Conservation (phyloP, 1,139 yeast species). For the Nakaseomyces glabratus region DNA sequence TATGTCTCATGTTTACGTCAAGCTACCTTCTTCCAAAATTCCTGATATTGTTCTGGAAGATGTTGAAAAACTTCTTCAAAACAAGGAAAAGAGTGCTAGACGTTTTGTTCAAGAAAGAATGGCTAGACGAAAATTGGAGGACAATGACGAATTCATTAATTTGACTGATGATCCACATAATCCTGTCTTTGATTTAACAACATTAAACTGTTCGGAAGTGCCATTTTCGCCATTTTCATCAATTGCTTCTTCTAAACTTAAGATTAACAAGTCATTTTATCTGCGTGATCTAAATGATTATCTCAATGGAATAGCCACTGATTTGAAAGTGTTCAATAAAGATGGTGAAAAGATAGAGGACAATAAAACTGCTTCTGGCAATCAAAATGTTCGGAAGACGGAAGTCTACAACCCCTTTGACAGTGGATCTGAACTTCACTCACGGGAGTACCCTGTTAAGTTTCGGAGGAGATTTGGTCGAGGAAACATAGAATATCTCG, state of each 20-base stretch:
- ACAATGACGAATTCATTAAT: conserved; percentile 64
- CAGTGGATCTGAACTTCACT: conserved; percentile 26
- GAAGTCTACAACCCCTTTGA: conserved; percentile 29
- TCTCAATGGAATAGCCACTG: conserved; percentile 19
- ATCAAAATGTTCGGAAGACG: conserved; percentile 20
- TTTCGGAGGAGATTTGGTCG: conserved; percentile 73
- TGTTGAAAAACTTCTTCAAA: conserved; percentile 64
- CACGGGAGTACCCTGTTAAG: conserved; percentile 49
- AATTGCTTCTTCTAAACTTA: conserved; percentile 65
- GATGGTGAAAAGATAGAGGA: conserved; percentile 22
- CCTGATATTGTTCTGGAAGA: conserved; percentile 88
- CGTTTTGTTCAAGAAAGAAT: conserved; percentile 77
- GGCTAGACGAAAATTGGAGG: conserved; percentile 61
- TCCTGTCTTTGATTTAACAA: conserved; percentile 69
- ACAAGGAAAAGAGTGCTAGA: conserved; percentile 69
- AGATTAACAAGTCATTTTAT: conserved; percentile 54
- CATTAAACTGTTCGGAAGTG: conserved; percentile 37
- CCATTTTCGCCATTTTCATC: conserved; percentile 70
- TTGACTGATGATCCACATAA: conserved; percentile 85
- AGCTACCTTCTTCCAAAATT: conserved; percentile 79
- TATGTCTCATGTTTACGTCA: conserved; percentile 66
- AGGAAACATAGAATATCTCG: conserved; percentile 61
- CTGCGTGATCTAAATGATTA: conserved; percentile 24
- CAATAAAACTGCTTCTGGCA: conserved; percentile 8
- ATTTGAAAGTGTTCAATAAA: conserved; percentile 20